Evolutionary conservation across 2,329 filamentous ascomycete genomes (phyloP), one percentile per base, ranked within the genome.

Genomic region (Alternaria brassicicola): DNA sequence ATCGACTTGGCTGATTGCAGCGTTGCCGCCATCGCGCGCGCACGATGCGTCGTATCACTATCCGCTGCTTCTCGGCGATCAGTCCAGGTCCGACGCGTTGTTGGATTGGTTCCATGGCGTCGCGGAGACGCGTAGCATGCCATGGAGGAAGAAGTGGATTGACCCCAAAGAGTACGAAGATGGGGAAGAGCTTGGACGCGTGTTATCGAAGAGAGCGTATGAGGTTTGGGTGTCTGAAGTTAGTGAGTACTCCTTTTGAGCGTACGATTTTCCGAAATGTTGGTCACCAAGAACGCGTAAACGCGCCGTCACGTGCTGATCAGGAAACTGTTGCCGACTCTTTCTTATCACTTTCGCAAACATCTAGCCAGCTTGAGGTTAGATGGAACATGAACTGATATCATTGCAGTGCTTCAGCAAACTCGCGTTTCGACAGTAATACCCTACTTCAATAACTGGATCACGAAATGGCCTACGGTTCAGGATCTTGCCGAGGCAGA

Each of bases 201-300:
- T 71, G 3, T 77, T 88, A 10, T 82, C 83, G 57, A 80, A 77
- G 28, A 82, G 86, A 46, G 86, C 86, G 2, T 89, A 89, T 75
- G 82, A 88, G 70, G 86, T 89, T 45, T 88, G 86, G 85, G 87
- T 89, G 68, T 86, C 83, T 67, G 86, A 89, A 76, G 84, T 88
- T 64, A 89, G 73, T 76, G 61, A 72, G 73, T 76, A 17, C 5
- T 19, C n/a, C 15, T 45, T 25, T 7, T 33, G 25, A 1, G 10
- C 28, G 47, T 28, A 28, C 19, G 26, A 4, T 3, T 26, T 38
- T 7, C 21, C 19, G 17, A 13, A 38, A 43, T 30, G 21, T 41
- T 28, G 36, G 33, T 31, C 30, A 31, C n/a, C 21, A 2, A 12
- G 12, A 39, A 46, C 50, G 36, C 45, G 31, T n/a, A 35, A 49